phyloP scores from a whole-genome alignment of 371 early-diverging fungal species.

The Funneliformis caledonium region DNA sequence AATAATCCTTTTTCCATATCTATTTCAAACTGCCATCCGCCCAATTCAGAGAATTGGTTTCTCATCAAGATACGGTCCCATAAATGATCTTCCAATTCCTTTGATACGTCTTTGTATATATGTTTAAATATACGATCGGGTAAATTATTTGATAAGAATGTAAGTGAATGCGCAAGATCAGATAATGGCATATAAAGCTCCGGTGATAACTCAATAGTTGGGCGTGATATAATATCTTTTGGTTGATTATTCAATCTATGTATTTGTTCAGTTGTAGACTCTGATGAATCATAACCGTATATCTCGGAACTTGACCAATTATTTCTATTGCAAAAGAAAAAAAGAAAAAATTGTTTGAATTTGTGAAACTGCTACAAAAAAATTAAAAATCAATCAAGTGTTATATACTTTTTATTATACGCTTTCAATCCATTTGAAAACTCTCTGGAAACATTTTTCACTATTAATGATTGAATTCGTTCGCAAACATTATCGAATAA shows the following conservation, averaged over 20 bases:
- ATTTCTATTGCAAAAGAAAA: conserved; percentile 6
- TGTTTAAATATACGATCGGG: conserved; percentile 55
- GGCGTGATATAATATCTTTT: not conserved
- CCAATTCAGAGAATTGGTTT: conserved; percentile 61
- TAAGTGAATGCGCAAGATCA: conserved; percentile 53
- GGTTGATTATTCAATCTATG: not conserved
- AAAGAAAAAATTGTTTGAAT: not conserved
- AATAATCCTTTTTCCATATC: conserved; percentile 66
- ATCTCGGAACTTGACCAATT: conserved; percentile 48
- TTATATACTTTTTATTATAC: conserved; percentile 61
- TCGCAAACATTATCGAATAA: conserved; percentile 51
- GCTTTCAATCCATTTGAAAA: conserved; percentile 60
- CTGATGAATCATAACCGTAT: not conserved
- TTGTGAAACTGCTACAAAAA: not conserved
- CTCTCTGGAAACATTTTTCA: conserved; percentile 61
- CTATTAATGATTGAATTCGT: conserved; percentile 58
- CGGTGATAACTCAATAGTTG: conserved; percentile 59
- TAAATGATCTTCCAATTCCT: conserved; percentile 67
- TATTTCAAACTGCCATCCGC: conserved; percentile 56
- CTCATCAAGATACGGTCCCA: conserved; percentile 62
- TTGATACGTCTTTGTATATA: conserved; percentile 53
- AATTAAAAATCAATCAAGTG: not conserved
- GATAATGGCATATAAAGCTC: conserved; percentile 66
- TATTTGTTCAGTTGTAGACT: not conserved
- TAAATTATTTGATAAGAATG: conserved; percentile 52